phyloP scores from a whole-genome alignment of 1,139 yeast genomes.

The Hemisphaericaspora lyxosophila region DNA sequence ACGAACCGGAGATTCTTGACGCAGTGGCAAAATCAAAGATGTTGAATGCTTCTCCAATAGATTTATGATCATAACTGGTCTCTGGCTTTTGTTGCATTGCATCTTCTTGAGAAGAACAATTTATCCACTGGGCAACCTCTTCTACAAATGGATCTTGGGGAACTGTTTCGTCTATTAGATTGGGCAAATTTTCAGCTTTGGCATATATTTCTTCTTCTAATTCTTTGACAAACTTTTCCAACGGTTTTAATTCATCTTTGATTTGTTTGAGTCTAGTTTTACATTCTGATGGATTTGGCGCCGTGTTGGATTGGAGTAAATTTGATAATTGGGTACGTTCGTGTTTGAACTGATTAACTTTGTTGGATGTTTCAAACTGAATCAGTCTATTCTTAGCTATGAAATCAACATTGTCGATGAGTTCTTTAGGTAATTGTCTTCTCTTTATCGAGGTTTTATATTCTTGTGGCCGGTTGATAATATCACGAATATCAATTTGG shows the following conservation, averaged over 20 bases:
- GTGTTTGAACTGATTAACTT: slow-evolving; percentile 28
- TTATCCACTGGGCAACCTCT: slow-evolving; percentile 50
- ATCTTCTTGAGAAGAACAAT: slow-evolving; percentile 33
- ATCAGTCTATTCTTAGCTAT: slow-evolving; percentile 26
- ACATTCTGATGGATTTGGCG: slow-evolving; percentile 9
- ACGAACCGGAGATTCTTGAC: slow-evolving; percentile 74
- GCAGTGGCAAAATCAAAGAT: slow-evolving; percentile 74
- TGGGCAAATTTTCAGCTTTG: slow-evolving; percentile 64
- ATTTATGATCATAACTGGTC: slow-evolving; percentile 56
- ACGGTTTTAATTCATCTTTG: slow-evolving; percentile 33
- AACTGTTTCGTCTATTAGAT: slow-evolving; percentile 55
- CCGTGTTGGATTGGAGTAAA: slow-evolving; percentile 15
- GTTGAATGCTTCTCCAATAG: slow-evolving; percentile 59
- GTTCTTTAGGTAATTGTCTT: slow-evolving; percentile 38
- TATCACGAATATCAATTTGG: slow-evolving; percentile 43
- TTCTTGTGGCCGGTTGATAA: slow-evolving; percentile 36
- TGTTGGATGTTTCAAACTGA: slow-evolving; percentile 22
- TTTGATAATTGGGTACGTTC: slow-evolving; percentile 31
- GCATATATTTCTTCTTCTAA: slow-evolving; percentile 30
- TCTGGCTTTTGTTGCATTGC: slow-evolving; percentile 21
- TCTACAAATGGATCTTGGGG: slow-evolving; percentile 39
- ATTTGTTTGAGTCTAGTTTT: slow-evolving; percentile 30
- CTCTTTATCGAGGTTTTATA: slow-evolving; percentile 48
- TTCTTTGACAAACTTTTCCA: slow-evolving; percentile 31
- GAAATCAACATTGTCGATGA: slow-evolving; percentile 30